Base-by-base conservation (phyloP, 2,329 filamentous ascomycete genomes). In the Fusarium poae region DNA sequence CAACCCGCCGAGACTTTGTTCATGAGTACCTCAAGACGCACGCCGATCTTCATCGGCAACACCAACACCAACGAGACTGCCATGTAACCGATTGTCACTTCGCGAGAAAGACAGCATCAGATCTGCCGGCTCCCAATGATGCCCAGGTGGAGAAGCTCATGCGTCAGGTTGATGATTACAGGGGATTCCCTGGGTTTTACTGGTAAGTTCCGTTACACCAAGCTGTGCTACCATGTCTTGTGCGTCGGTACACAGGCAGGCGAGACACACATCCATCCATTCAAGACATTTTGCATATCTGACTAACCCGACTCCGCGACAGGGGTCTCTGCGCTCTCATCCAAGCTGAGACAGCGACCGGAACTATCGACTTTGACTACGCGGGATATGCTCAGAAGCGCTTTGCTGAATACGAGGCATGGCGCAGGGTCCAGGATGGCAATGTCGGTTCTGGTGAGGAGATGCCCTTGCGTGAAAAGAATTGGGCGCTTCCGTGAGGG, bases 241-340 rank as follows among this genome's bases (percentile, higher is more conserved):
- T 46, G 27, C 15, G 10, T 10, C 29, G 44, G 16, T 32, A 27
- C 50, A 30, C 20, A 16, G 18, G 8, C 37, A 49, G 44, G 6
- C 27, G 18, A 46, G 27, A 46, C 44, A 30, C 20, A 21, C 35
- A 39, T 39, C n/a, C n/a, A 39, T 5, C 11, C 20, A 39, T 5
- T 6, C 20, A 13, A 39, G n/a, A 39, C 35, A 39, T 21, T 39
- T 29, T 29, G 23, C 27, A 46, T 46, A 30, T 40, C 66, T 55
- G 46, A 70, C 49, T 67, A 46, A 70, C 45, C 60, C 49, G 25
- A 27, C 29, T 37, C 56, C 43, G 16, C 37, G 53, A 37, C 45
- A 72, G 70, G 70, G 70, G 70, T 40, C 70, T 72, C 2, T 72
- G 70, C 34, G 70, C 70, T 7, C 44, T 72, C 16, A 72, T 72